Conservation (phyloP, 1,139 yeast species). For the Pichia sp. region DNA sequence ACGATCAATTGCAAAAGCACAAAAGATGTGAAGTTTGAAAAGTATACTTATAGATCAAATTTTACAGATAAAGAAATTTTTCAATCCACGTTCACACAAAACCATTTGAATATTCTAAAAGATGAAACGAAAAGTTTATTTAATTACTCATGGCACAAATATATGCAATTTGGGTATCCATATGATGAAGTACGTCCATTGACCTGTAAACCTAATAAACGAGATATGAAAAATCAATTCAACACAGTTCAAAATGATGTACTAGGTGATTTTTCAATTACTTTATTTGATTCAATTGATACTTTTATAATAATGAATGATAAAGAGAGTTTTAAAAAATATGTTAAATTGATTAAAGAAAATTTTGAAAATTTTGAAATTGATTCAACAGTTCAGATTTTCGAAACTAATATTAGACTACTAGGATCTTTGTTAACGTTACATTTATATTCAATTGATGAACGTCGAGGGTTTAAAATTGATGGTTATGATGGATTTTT, state of each 20-base stretch:
- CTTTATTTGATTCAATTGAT: constrained; percentile 73
- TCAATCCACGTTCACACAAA: constrained; percentile 39
- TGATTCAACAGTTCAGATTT: constrained; percentile 74
- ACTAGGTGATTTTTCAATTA: constrained; percentile 74
- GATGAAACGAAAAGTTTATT: constrained; percentile 54
- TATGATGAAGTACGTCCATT: constrained; percentile 77
- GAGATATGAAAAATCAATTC: constrained; percentile 46
- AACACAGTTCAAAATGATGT: constrained; percentile 74
- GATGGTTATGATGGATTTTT: constrained; percentile 61
- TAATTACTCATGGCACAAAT: constrained; percentile 72
- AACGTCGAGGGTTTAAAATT: constrained; percentile 39
- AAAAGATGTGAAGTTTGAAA: constrained; percentile 1
- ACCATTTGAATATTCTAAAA: constrained; percentile 42
- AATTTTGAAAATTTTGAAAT: constrained; percentile 45
- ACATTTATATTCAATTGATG: constrained; percentile 67
- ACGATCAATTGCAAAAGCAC: neutral
- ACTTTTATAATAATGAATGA: constrained; percentile 70
- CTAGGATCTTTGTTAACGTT: constrained; percentile 74
- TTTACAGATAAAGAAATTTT: constrained; percentile 18
- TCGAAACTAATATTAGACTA: constrained; percentile 75
- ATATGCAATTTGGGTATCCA: constrained; percentile 69
- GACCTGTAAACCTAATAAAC: constrained; percentile 61
- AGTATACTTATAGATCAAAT: constrained; percentile 15
- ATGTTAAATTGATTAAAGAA: constrained; percentile 42
- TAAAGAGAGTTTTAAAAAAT: constrained; percentile 44